phyloP scores from a whole-genome alignment of 2,329 filamentous ascomycete genomes.

The Keithomyces neogunnii region DNA sequence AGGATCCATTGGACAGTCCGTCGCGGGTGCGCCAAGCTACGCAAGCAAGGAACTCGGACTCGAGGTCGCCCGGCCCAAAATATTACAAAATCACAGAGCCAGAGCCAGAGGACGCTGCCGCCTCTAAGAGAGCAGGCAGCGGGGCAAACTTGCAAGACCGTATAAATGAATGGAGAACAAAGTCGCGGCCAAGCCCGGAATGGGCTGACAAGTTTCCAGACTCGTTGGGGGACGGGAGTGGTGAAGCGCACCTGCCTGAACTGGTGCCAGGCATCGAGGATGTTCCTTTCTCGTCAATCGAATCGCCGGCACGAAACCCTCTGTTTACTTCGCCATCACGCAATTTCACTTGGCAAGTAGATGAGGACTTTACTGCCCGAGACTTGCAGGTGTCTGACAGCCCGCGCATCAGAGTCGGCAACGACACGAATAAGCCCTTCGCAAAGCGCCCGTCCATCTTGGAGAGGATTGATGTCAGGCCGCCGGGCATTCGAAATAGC shows the following conservation, averaged over 20 bases:
- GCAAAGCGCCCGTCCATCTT: constrained; percentile 23
- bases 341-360: constrained; percentile 47
- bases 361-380: constrained; percentile 48
- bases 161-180: constrained; percentile 6
- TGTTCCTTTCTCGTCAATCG: constrained; percentile 25
- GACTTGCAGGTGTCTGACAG: constrained; percentile 49
- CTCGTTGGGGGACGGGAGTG: constrained; percentile 16
- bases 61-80: background rate
- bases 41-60: constrained; percentile 12
- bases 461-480: constrained; percentile 20
- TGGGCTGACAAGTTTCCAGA: background rate
- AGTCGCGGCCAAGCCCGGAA: background rate
- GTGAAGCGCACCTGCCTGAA: constrained; percentile 25
- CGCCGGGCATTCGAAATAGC: constrained; percentile 17
- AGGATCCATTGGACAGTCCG: constrained; percentile 23
- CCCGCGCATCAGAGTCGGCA: constrained; percentile 36
- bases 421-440: constrained; percentile 22
- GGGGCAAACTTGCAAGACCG: constrained; percentile 5
- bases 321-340: constrained; percentile 35
- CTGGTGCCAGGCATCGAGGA: constrained; percentile 31
- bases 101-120: background rate
- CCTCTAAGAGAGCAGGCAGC: background rate
- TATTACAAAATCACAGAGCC: background rate
- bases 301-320: constrained; percentile 9
- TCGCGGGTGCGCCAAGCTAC: constrained; percentile 2